Base-by-base conservation (phyloP, 192 early-diverging fungal species). In the Blastocladiella britannica region DNA sequence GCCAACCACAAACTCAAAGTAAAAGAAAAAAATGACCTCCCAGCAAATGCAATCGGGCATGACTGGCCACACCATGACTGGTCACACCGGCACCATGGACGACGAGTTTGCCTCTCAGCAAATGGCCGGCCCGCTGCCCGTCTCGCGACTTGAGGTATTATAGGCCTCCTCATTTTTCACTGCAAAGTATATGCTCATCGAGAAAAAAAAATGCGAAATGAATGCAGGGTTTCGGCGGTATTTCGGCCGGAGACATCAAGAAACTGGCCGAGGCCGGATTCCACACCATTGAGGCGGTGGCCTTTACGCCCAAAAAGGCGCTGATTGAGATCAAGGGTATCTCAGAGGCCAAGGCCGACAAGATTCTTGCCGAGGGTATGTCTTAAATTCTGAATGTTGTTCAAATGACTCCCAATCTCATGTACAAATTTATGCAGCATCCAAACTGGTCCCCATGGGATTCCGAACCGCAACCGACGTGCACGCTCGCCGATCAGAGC, bases 381-480 rank as follows among this genome's bases (percentile, higher is more conserved):
- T 2, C 3, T 4, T 28, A 24, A 28, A 24, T 24, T 24, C 22
- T 26, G 31, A 28, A 29, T 26, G 4, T 29, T 28, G 26, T 4
- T 28, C 31, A 4, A 29, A n/a, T 28, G n/a, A n/a, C n/a, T n/a
- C n/a, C n/a, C n/a, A n/a, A n/a, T n/a, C n/a, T n/a, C n/a, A n/a
- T n/a, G n/a, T n/a, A n/a, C n/a, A n/a, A n/a, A n/a, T n/a, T n/a
- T 15, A 20, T 15, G 31, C 43, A 88, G 93, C 93, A 4, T 73
- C 84, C 55, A 93, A 89, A 61, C 62, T 97, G 15, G 83, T 94
- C 18, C 90, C 90, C 4, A 86, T 95, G 80, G 88, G 89, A 6
- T 97, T 97, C 65, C 87, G 87, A 15, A 91, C 93, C 3, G 93
- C 91, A 4, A 82, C 89, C 23, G 87, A 91, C 58, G 86, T 89